Evolutionary conservation across 352 stramenopile genomes (phyloP).

Genomic region (Stephanocyclus meneghinianus): DNA sequence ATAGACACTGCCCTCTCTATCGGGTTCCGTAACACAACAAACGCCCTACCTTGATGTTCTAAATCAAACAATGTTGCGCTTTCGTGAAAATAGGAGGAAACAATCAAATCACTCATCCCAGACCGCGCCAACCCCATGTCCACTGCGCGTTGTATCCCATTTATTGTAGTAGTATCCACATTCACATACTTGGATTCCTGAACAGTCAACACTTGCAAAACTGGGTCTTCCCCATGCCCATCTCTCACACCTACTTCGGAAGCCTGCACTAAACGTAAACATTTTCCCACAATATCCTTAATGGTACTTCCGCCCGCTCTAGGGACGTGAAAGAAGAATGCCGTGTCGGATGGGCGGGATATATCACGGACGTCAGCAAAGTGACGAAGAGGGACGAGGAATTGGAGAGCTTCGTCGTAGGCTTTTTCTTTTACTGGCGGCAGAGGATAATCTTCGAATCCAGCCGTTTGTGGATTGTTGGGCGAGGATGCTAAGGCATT

Average conservation of each 20-base stretch:
- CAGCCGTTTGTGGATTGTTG: not conserved
- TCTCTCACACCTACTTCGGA: conserved; percentile 45
- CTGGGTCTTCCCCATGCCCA: conserved; percentile 31
- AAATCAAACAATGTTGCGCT: conserved; percentile 41
- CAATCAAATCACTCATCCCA: conserved; percentile 39
- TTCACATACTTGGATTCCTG: conserved; percentile 49
- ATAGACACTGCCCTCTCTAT: conserved; percentile 47
- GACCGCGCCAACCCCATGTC: conserved; percentile 34
- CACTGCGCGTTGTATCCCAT: conserved; percentile 40
- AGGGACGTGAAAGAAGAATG: conserved; percentile 59
- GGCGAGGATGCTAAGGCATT: not conserved
- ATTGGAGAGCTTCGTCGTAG: conserved; percentile 29
- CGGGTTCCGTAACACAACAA: conserved; percentile 47
- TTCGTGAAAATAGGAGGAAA: conserved; percentile 47
- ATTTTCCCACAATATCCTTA: conserved; percentile 44
- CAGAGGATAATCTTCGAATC: conserved; percentile 10
- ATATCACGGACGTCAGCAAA: conserved; percentile 28
- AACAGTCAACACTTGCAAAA: conserved; percentile 31
- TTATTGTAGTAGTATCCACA: conserved; percentile 47
- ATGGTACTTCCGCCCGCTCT: conserved; percentile 36
- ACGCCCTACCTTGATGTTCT: conserved; percentile 49
- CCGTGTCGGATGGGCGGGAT: conserved; percentile 17
- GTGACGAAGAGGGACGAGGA: conserved; percentile 30
- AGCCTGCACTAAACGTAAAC: conserved; percentile 19
- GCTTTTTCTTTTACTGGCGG: conserved; percentile 20